Evolutionary conservation across 208 protist genomes (phyloP).

Genomic region (Crithidia expoeki): DNA sequence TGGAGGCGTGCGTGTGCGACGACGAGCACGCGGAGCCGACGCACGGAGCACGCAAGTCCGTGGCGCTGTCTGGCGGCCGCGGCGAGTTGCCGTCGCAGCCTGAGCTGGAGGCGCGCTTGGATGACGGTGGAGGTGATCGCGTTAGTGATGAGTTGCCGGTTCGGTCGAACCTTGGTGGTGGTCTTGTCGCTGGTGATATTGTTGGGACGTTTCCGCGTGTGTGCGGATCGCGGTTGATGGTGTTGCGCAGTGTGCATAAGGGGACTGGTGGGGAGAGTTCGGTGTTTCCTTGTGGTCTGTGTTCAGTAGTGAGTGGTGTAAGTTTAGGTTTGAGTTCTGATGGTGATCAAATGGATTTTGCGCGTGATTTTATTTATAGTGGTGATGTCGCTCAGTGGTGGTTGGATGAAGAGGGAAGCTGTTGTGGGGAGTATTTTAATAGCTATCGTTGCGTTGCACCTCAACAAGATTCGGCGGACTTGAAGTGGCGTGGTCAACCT

Average conservation of each 20-base stretch:
- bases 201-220: not conserved
- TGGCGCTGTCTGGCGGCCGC: too few species aligned
- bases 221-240: not conserved
- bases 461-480: not conserved
- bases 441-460: conserved; percentile 1
- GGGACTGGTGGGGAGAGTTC: not conserved
- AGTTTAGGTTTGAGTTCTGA: too few species aligned
- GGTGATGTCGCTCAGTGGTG: conserved; percentile 28
- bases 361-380: too few species aligned
- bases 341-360: not conserved
- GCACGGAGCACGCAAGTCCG: too few species aligned
- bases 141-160: too few species aligned
- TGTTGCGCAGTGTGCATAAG: not conserved
- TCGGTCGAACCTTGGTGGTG: too few species aligned
- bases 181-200: not conserved
- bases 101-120: too few species aligned
- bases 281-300: not conserved
- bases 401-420: conserved; percentile 16
- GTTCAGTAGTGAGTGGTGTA: not conserved
- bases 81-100: too few species aligned
- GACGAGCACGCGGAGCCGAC: too few species aligned
- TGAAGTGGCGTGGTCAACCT: conserved; percentile 23
- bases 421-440: conserved; percentile 14
- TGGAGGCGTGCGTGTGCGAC: too few species aligned
- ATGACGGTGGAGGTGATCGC: too few species aligned